phyloP scores from a whole-genome alignment of 169 alveolate genomes.

The Eimeria praecox region DNA sequence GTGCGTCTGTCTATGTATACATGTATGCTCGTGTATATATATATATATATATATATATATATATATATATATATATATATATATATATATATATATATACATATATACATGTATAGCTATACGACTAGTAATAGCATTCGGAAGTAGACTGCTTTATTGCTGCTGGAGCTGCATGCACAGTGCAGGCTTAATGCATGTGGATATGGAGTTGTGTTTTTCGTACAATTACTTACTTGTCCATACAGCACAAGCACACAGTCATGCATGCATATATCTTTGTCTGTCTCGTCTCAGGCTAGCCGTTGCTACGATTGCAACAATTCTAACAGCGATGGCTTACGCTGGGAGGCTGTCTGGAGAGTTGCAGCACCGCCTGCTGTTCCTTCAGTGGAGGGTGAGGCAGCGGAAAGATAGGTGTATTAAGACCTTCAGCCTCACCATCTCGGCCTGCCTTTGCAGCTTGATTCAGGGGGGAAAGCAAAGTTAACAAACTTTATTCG shows the following conservation, averaged over 20 bases:
- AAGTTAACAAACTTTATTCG: not conserved
- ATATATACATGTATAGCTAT: too few relatives aligned
- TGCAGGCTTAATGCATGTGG: too few relatives aligned
- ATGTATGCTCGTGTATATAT: too few relatives aligned
- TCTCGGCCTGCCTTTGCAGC: not conserved
- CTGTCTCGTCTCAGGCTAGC: not conserved
- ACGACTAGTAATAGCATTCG: too few relatives aligned
- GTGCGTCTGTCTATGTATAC: too few relatives aligned
- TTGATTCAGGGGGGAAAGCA: not conserved
- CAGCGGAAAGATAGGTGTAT: not conserved
- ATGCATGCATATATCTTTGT: not conserved
- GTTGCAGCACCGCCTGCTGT: slow-evolving; percentile 76
- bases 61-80: too few relatives aligned
- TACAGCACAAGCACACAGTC: not conserved
- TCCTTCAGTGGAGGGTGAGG: slow-evolving; percentile 75
- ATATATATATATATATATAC: too few relatives aligned
- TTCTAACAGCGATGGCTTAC: slow-evolving; percentile 39
- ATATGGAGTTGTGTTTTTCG: too few relatives aligned
- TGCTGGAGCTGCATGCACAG: too few relatives aligned
- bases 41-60: too few relatives aligned
- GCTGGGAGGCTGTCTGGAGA: slow-evolving; percentile 71
- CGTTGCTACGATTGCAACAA: slow-evolving; percentile 29
- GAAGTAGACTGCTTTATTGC: too few relatives aligned
- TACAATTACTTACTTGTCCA: not conserved
- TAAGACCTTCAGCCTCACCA: too few relatives aligned